Base-by-base conservation (phyloP, 352 stramenopile species). In the Aphanomyces stellatus region DNA sequence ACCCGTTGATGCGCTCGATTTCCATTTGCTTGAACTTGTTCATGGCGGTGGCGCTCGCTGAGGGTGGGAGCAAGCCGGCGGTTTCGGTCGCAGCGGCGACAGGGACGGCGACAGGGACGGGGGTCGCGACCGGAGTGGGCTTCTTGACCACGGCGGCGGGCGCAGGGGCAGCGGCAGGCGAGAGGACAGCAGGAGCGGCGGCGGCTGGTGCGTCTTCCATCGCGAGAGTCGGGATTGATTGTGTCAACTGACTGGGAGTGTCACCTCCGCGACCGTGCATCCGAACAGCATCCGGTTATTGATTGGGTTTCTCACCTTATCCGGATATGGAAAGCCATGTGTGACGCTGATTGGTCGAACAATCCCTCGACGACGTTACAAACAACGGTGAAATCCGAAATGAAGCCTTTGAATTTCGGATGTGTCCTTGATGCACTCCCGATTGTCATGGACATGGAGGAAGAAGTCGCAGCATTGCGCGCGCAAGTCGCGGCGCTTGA, bases 21-120 rank as follows among this genome's bases (percentile, higher is more conserved):
- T 65, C 59, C 27, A 65, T 42, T 40, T 48, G 59, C 33, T 65
- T 65, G 59, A 65, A 65, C 59, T 55, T 65, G 22, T 55, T 31
- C 11, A 42, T 65, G 27, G 59, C 37, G 17, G 59, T 33, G n/a
- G 28, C 35, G 17, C n/a, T 49, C 28, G 22, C n/a, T 6, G 15
- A 49, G 22, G 6, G 28, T 10, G 37, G 59, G 4, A 65, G 28
- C 59, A 65, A 51, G 19, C 8, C 27, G 7, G 59, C 13, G 7
- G n/a, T 19, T 55, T 65, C 59, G 7, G 33, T 19, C 17, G 53
- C 53, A 7, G 53, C 34, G 11, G 53, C 30, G 15, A 46, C 17
- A 33, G 53, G 53, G 17, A 62, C 53, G n/a, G 53, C 53, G 8
- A 62, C 53, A 11, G 53, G 30, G n/a, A 62, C 53, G 24, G 53